phyloP scores from a whole-genome alignment of 768 basidiomycete species.

The Tephrocybe rancida region DNA sequence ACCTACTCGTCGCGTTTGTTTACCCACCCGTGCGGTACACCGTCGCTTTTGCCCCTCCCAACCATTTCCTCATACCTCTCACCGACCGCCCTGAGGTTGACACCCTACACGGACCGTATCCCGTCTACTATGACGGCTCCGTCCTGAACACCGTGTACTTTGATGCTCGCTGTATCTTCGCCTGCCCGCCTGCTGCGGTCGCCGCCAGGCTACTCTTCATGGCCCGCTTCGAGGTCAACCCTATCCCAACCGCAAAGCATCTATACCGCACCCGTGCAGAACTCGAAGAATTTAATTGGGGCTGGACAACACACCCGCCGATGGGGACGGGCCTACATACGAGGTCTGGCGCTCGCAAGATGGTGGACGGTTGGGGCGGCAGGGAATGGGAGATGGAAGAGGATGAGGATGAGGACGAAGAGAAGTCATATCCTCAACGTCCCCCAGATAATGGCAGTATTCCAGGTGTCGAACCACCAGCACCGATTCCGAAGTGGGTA shows the following conservation, averaged over 20 bases:
- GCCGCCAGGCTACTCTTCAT: conserved; percentile 70
- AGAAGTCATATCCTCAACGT: conserved; percentile 1
- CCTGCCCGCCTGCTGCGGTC: conserved; percentile 48
- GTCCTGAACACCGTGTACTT: conserved; percentile 32
- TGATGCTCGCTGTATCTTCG: conserved; percentile 26
- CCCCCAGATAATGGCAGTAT: neutral
- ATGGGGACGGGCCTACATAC: conserved; percentile 7
- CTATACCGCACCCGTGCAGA: conserved; percentile 33
- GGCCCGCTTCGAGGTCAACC: conserved; percentile 52
- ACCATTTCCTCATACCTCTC: conserved; percentile 59
- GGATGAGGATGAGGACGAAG: neutral
- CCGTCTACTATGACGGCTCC: conserved; percentile 35
- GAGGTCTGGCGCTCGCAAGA: neutral
- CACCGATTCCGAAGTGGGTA: conserved; percentile 10
- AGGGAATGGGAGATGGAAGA: conserved; percentile 1
- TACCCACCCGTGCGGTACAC: conserved; percentile 59
- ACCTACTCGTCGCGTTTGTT: conserved; percentile 44
- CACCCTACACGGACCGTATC: conserved; percentile 48
- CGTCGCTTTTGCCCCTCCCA: conserved; percentile 59
- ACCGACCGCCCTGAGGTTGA: conserved; percentile 21
- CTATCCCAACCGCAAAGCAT: conserved; percentile 43
- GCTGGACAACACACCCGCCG: conserved; percentile 32
- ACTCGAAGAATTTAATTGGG: conserved; percentile 54
- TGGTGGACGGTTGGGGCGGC: conserved; percentile 5
- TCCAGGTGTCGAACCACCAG: neutral